Evolutionary conservation across 164 flowering plant species (phyloP), one percentile per base, ranked within the genome.

Genomic region (Aristolochia californica): DNA sequence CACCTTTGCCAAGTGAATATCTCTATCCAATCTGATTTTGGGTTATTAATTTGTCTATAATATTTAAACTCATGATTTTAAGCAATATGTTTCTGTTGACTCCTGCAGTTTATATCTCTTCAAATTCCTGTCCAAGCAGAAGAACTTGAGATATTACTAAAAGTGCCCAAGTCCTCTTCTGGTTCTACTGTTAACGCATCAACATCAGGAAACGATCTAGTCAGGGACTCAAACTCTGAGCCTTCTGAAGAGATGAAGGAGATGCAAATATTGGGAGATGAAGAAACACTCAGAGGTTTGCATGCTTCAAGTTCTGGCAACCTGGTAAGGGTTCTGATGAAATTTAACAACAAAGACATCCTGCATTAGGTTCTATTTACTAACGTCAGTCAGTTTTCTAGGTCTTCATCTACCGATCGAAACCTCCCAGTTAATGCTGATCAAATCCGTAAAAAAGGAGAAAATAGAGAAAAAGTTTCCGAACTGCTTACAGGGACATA

Each of bases 201-300:
- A 23, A 61, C 70, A 43, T 65, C 69, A n/a, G 15, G 21, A 22
- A 51, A 45, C 25, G 62, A 47, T 43, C 57, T 43, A 1, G 26
- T 25, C 40, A 56, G 64, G 30, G 55, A 43, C 21, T 55, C 66
- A 18, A 48, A 55, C 27, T 44, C 57, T 13, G 75, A 75, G 40
- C 63, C 72, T 20, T 18, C 59, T 57, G 65, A 66, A 61, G 82
- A 74, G 38, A 74, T 16, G 22, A 26, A 40, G 23, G 47, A 70
- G 54, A 28, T 75, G 68, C 82, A 74, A 63, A 28, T 68, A 23
- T 55, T 87, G 65, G 69, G 68, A 26, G 75, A 63, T 44, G 72
- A 80, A 66, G 85, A 83, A 67, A 84, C 88, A 13, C 45, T 87
- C 62, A 78, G 72, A 34, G 75, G 65, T 38, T 68, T 87, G 45